Evolutionary conservation across 2,329 filamentous ascomycete genomes (phyloP), one percentile per base, ranked within the genome.

Genomic region (Phialemoniopsis sp.): DNA sequence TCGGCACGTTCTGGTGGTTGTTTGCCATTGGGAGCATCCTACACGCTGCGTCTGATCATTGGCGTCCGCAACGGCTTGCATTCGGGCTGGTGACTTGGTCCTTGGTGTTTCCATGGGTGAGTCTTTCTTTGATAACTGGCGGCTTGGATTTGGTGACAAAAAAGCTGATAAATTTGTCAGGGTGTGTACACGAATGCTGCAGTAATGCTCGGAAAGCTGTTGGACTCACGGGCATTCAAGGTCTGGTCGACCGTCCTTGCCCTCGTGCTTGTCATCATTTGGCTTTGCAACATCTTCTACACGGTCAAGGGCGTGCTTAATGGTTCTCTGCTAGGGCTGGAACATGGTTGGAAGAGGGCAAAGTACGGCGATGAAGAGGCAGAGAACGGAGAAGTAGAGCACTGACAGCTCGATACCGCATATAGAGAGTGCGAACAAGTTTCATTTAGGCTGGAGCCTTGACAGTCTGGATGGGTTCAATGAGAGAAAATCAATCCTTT

Each of bases 1-100:
- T 61, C 34, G 60, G 55, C 1, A 57, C 60, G 4, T 64, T 68
- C 30, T 69, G 64, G 64, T 64, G 62, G 58, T 42, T 50, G n/a
- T 62, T 68, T 41, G 60, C 62, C 3, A 47, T 64, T 6, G 42
- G 59, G 21, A 57, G 58, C 35, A 62, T 64, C 17, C 29, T 29
- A 21, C 19, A 34, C 13, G 16, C 31, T 18, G 26, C 31, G 14
- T 29, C n/a, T n/a, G n/a, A n/a, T n/a, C n/a, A n/a, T n/a, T n/a
- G n/a, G n/a, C n/a, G n/a, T n/a, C n/a, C n/a, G n/a, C n/a, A n/a
- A n/a, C n/a, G n/a, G n/a, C n/a, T n/a, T n/a, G n/a, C n/a, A n/a
- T n/a, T n/a, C n/a, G 29, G 13, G 29, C 6, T 30, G 56, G 8
- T 26, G 34, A 52, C 53, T 48, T 66, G 62, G 62, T 53, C 57